phyloP scores from a whole-genome alignment of 768 basidiomycete species.

The Tephrocybe sp. region DNA sequence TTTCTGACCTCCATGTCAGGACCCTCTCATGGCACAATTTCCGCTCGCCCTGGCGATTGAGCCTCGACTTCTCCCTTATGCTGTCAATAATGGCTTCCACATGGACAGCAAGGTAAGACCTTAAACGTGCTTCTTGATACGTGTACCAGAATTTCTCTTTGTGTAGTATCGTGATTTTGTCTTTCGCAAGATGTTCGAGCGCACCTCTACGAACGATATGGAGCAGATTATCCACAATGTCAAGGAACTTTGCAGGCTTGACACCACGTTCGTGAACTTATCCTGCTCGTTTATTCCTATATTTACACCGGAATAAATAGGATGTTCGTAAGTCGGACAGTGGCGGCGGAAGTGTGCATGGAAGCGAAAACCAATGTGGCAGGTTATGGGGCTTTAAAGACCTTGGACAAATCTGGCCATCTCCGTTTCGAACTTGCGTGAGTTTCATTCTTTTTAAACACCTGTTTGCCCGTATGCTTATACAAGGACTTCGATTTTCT shows the following conservation, averaged over 20 bases:
- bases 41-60: slow-evolving; percentile 76
- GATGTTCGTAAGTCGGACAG: slow-evolving; percentile 80
- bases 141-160: background rate
- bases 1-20: slow-evolving; percentile 37
- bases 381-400: slow-evolving; percentile 67
- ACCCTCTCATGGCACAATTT: slow-evolving; percentile 75
- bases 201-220: slow-evolving; percentile 48
- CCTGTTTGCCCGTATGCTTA: background rate
- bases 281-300: slow-evolving; percentile 1
- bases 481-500: slow-evolving; percentile 6
- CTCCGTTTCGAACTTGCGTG: slow-evolving; percentile 70
- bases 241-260: slow-evolving; percentile 67
- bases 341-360: slow-evolving; percentile 83
- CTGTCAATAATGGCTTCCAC: slow-evolving; percentile 68
- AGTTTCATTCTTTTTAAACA: slow-evolving; percentile 18
- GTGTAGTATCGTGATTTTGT: slow-evolving; percentile 77
- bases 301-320: slow-evolving; percentile 38
- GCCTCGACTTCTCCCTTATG: slow-evolving; percentile 69
- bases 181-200: slow-evolving; percentile 85
- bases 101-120: slow-evolving; percentile 70
- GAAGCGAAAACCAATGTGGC: slow-evolving; percentile 70
- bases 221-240: slow-evolving; percentile 71
- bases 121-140: background rate
- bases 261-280: slow-evolving; percentile 49
- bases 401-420: slow-evolving; percentile 59